Evolutionary conservation across 108 stramenopile species (phyloP), one percentile per base, ranked within the genome.

Genomic region (Epithemia pelagica): DNA sequence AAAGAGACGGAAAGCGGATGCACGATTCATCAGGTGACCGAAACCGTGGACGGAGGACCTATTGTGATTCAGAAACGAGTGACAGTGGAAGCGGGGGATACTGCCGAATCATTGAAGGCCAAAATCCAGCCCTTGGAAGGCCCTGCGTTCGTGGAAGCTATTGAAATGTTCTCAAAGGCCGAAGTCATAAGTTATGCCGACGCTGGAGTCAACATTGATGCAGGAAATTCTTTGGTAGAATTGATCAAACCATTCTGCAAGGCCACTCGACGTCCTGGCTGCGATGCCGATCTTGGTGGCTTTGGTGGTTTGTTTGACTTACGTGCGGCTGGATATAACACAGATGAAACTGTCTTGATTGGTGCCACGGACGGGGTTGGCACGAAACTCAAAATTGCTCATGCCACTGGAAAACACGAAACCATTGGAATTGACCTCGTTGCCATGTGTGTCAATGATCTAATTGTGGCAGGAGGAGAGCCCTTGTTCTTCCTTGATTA

Each of bases 401-500:
- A 93, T 62, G 65, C 76, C 46, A 88, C 82, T 23, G 82, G 82
- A 75, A 90, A 90, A 37, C 91, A 92, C 69, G 74, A 86, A 59
- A 78, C 85, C 19, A 90, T 98, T 65, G 97, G 97, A 26, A 81
- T 98, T 60, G 96, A 98, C 82, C 83, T 97, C 37, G 96, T 97
- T 33, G 96, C 98, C 28, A 99, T 97, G 98, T 97, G 96, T 75
- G 96, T 97, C 29, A 99, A 99, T 74, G 98, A 99, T 75, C 86
- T 99, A 22, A 90, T 97, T 54, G 93, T 95, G 28, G 89, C 92
- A 20, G 98, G 96, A 61, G 98, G 96, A 2, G 95, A 97, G 73
- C 98, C 98, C 2, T 71, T 99, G 25, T 99, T 97, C 86, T 99
- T 99, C 83, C 83, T 99, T 1, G 98, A 99, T 81, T 99, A 99